Conservation (phyloP, 1,284 basidiomycete genomes). For the Chalciporus sp. region DNA sequence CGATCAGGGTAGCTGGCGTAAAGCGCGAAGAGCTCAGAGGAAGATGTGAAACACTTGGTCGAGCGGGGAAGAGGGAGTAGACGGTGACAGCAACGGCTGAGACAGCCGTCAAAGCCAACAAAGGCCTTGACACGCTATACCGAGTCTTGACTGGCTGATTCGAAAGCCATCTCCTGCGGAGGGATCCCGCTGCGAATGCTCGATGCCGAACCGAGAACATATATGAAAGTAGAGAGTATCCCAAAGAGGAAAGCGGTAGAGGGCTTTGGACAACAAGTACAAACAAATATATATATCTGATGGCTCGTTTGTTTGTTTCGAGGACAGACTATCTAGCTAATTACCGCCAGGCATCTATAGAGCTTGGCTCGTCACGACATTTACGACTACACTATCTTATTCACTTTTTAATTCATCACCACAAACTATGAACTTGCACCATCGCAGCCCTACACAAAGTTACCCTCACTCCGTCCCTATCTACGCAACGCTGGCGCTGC, state of each 20-base stretch:
- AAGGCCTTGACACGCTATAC: not conserved
- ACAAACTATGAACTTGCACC: conserved; percentile 30
- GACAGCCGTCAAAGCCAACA: conserved; percentile 29
- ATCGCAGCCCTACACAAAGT: conserved; percentile 27
- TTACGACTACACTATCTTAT: conserved; percentile 15
- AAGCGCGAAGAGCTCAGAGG: conserved; percentile 63
- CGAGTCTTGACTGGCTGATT: not conserved
- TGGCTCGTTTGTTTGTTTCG: not conserved
- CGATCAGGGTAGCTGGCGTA: conserved; percentile 60
- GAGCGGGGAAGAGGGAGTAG: conserved; percentile 51
- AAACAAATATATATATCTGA: conserved; percentile 18
- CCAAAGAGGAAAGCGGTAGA: conserved; percentile 16
- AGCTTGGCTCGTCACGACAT: not conserved
- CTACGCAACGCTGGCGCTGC: conserved; percentile 36
- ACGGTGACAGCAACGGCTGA: conserved; percentile 42
- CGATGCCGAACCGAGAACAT: conserved; percentile 23
- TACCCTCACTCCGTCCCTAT: conserved; percentile 17
- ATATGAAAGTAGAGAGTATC: conserved; percentile 18
- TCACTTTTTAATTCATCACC: conserved; percentile 8
- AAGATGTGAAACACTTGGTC: conserved; percentile 40
- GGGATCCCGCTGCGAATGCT: not conserved
- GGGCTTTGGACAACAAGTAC: conserved; percentile 23
- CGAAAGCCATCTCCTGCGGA: not conserved
- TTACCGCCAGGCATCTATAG: conserved; percentile 2
- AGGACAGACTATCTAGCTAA: conserved; percentile 5